A percentile compares a stretch with the other conserved stretches of the same genome.
phyloP scores from a whole-genome alignment of 2,329 filamentous ascomycete genomes.

The Fonsecaea monophora region DNA sequence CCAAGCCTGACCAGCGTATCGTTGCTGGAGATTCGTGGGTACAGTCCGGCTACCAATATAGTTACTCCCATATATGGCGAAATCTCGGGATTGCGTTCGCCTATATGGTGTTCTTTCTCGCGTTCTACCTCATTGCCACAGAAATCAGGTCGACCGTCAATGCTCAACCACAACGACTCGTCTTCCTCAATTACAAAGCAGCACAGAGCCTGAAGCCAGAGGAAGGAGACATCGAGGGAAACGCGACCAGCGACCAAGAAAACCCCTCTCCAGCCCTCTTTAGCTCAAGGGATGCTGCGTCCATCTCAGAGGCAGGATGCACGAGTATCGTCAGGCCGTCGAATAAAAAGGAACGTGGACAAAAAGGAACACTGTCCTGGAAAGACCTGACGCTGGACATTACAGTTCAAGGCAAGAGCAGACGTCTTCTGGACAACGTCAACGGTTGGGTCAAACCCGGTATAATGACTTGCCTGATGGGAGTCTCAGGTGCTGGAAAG shows the following conservation, averaged over 20 bases:
- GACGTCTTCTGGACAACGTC: conserved; percentile 61
- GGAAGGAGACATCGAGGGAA: conserved; percentile 38
- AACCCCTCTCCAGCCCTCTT: background rate
- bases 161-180: conserved; percentile 71
- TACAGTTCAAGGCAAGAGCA: conserved; percentile 57
- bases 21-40: conserved; percentile 70
- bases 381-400: conserved; percentile 62
- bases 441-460: conserved; percentile 63
- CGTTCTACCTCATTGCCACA: conserved; percentile 66
- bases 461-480: conserved; percentile 64
- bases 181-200: conserved; percentile 59
- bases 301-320: conserved; percentile 50
- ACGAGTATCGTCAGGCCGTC: conserved; percentile 29
- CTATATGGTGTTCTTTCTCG: conserved; percentile 69
- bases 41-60: conserved; percentile 63
- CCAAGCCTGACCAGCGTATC: conserved; percentile 59
- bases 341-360: conserved; percentile 6
- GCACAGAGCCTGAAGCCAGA: background rate
- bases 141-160: conserved; percentile 69
- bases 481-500: conserved; percentile 67
- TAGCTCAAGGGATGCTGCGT: conserved; percentile 41
- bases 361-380: conserved; percentile 57
- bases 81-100: conserved; percentile 74
- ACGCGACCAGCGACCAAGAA: background rate
- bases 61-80: conserved; percentile 66